These are phyloP conservation scores for Peronospora destructor DNA, from an alignment of 352 stramenopile species.

Conservation along the genomic window DNA sequence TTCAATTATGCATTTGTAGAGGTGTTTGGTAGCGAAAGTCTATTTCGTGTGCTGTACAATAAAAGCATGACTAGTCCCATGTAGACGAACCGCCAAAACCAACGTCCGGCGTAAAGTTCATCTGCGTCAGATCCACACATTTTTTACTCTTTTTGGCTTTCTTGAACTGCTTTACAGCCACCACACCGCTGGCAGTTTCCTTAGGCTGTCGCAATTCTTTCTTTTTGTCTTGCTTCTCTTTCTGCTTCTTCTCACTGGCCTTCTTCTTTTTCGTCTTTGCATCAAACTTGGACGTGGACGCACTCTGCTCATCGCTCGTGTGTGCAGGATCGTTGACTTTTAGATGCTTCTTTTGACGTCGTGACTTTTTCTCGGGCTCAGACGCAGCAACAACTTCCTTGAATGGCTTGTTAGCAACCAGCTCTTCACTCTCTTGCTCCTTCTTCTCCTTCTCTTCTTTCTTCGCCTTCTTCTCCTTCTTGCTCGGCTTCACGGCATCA, in stretches of 20 bases:
- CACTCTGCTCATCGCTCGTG: constrained; percentile 24
- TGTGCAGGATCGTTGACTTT: constrained; percentile 4
- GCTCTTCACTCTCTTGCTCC: constrained; percentile 19
- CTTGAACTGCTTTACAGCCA: constrained; percentile 76
- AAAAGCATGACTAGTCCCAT: constrained; percentile 40
- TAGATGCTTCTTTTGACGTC: constrained; percentile 18
- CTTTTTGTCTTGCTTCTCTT: constrained; percentile 33
- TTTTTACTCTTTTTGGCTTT: constrained; percentile 49
- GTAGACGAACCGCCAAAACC: constrained; percentile 62
- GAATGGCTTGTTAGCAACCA: constrained; percentile 1
- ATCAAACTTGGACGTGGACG: constrained; percentile 12
- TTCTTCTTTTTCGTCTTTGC: constrained; percentile 30
- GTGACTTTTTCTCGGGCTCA: constrained; percentile 18
- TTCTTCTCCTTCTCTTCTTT: constrained; percentile 23
- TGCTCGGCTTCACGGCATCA: constrained; percentile 12
- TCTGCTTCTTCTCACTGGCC: constrained; percentile 20
- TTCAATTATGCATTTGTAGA: constrained; percentile 5
- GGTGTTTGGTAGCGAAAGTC: constrained; percentile 5
- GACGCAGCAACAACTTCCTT: constrained; percentile 6
- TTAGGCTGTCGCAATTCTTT: constrained; percentile 45
- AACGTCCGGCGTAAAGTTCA: constrained; percentile 59
- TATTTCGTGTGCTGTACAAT: constrained; percentile 24
- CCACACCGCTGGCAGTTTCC: constrained; percentile 64
- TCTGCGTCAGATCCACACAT: constrained; percentile 45
- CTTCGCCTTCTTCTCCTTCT: constrained; percentile 26